These are phyloP conservation scores for Syncephalastrum racemosum DNA, from an alignment of 371 early-diverging fungal genomes.

Conservation along the genomic window DNA sequence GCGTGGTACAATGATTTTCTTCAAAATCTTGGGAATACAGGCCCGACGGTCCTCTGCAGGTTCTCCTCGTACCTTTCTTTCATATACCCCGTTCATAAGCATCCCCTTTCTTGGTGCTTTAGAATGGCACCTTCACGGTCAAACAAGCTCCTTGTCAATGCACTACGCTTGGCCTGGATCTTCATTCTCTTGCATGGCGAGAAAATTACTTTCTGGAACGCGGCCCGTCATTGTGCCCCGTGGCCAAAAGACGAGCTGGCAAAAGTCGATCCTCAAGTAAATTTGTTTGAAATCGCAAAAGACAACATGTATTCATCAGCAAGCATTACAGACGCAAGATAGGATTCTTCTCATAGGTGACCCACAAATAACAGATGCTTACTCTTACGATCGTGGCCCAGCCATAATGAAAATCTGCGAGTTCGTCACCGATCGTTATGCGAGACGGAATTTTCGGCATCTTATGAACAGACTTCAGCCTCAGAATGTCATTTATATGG, in stretches of 20 bases:
- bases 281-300: not conserved
- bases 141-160: conserved; percentile 6
- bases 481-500: conserved; percentile 69
- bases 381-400: conserved; percentile 69
- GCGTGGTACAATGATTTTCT: no score
- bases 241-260: conserved; percentile 11
- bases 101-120: no score
- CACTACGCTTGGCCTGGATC: conserved; percentile 18
- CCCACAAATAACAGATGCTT: conserved; percentile 90
- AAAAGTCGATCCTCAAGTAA: not conserved
- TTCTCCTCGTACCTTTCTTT: no score
- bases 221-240: conserved; percentile 20
- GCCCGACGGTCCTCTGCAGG: no score
- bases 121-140: no score
- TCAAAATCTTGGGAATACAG: no score
- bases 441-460: conserved; percentile 73
- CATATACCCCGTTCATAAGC: no score
- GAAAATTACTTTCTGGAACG: conserved; percentile 20
- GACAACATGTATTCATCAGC: not conserved
- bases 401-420: conserved; percentile 59
- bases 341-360: conserved; percentile 73
- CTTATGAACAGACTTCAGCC: conserved; percentile 55
- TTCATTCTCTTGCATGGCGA: conserved; percentile 22
- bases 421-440: conserved; percentile 82
- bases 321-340: conserved; percentile 9